phyloP scores from a whole-genome alignment of 1,284 basidiomycete genomes.

The Schizophyllum commune region DNA sequence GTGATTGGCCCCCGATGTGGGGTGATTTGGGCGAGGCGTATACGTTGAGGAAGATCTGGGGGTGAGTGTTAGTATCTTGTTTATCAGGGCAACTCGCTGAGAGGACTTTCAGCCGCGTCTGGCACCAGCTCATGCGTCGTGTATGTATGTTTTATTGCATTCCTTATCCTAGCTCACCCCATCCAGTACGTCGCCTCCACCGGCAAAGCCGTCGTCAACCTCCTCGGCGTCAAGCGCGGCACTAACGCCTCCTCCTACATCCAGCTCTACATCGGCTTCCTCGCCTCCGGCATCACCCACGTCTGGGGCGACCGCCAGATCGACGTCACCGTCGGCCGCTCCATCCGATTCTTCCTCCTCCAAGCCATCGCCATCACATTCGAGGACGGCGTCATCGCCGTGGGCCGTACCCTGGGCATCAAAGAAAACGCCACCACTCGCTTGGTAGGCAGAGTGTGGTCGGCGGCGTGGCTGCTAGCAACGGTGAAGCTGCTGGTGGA shows the following conservation, averaged over 20 bases:
- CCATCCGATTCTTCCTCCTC: slow-evolving; percentile 11
- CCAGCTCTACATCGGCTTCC: slow-evolving; percentile 11
- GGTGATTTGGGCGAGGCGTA: slow-evolving; percentile 7
- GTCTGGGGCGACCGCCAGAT: slow-evolving; percentile 3
- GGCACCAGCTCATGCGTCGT: slow-evolving; percentile 12
- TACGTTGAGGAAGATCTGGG: slow-evolving; percentile 11
- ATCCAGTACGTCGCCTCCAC: slow-evolving; percentile 1
- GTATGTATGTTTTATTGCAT: slow-evolving; percentile 1
- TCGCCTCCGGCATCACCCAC: slow-evolving; percentile 9
- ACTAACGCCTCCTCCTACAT: slow-evolving; percentile 7
- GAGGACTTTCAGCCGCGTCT: slow-evolving; percentile 5
- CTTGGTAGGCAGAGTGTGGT: not conserved
- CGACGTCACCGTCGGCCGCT: not conserved
- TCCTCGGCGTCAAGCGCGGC: slow-evolving; percentile 1
- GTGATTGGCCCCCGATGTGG: slow-evolving; percentile 9
- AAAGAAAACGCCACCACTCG: not conserved
- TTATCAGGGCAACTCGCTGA: no score
- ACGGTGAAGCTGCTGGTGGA: not conserved
- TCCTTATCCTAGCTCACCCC: not conserved
- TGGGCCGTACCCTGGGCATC: not conserved
- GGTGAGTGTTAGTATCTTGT: not conserved
- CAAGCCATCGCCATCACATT: slow-evolving; percentile 11
- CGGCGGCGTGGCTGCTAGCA: not conserved
- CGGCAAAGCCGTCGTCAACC: not conserved
- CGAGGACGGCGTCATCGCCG: slow-evolving; percentile 8